A percentile compares a stretch with the other conserved stretches of the same genome.
Conservation (phyloP, 257 asterid species). For the Anisodus acutangulus region DNA sequence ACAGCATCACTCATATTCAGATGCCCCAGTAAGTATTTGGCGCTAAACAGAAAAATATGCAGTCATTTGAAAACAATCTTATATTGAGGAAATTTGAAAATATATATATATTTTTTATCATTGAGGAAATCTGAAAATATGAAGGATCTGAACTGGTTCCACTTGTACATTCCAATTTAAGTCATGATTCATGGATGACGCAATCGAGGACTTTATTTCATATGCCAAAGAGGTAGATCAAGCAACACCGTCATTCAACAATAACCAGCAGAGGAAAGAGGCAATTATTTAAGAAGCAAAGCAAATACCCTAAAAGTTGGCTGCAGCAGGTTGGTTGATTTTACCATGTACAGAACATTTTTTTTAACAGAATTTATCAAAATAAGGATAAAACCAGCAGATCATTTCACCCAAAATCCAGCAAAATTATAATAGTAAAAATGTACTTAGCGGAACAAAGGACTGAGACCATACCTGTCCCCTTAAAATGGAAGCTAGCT, state of each 20-base stretch:
- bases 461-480: slow-evolving; percentile 67
- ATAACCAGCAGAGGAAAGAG: background rate
- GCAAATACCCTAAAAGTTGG: background rate
- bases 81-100: background rate
- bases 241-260: background rate
- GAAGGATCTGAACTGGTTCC: background rate
- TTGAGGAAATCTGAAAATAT: background rate
- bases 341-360: background rate
- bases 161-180: background rate
- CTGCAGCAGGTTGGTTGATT: slow-evolving; percentile 14
- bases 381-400: background rate
- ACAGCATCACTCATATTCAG: background rate
- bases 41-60: too few species aligned
- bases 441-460: slow-evolving; percentile 10
- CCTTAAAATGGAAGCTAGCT: slow-evolving; percentile 86
- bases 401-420: slow-evolving; percentile 12
- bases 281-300: slow-evolving; percentile 1
- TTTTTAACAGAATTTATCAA: background rate
- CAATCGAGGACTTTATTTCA: background rate
- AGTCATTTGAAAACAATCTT: background rate
- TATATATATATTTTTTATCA: too few species aligned
- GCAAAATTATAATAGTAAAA: background rate
- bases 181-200: slow-evolving; percentile 15
- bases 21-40: background rate
- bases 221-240: background rate